A percentile compares a stretch with the other conserved stretches of the same genome.
Evolutionary conservation across 345 rosid genomes (phyloP).

Genomic region (Acer yangbiense): DNA sequence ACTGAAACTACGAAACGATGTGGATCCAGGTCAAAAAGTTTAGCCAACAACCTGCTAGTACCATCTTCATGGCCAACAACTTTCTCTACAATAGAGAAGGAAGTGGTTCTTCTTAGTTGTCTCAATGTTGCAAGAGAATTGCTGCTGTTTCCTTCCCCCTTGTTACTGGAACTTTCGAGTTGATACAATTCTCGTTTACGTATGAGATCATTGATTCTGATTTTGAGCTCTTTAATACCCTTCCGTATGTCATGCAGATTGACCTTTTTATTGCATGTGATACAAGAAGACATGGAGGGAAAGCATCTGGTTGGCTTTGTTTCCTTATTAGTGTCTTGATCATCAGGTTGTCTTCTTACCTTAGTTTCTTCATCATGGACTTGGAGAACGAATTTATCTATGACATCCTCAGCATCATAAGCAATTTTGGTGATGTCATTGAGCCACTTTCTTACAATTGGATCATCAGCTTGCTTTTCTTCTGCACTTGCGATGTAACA

Average conservation of each 20-base stretch:
- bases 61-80: neutral
- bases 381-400: slow-evolving; percentile 27
- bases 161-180: slow-evolving; percentile 12
- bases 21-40: slow-evolving; percentile 14
- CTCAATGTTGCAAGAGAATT: slow-evolving; percentile 11
- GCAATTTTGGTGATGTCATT: slow-evolving; percentile 33
- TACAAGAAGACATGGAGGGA: neutral
- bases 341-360: too few species aligned
- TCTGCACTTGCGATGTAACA: slow-evolving; percentile 40
- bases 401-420: slow-evolving; percentile 39
- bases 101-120: slow-evolving; percentile 27
- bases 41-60: slow-evolving; percentile 21
- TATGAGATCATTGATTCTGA: slow-evolving; percentile 19
- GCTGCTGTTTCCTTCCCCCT: neutral
- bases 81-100: neutral
- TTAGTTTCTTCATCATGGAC: neutral
- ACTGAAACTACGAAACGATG: slow-evolving; percentile 25
- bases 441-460: slow-evolving; percentile 35
- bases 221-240: slow-evolving; percentile 2
- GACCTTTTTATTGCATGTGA: neutral
- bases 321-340: too few species aligned
- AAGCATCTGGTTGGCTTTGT: neutral
- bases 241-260: slow-evolving; percentile 17
- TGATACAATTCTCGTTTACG: slow-evolving; percentile 18
- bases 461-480: slow-evolving; percentile 28